Percentiles rank a stretch among this genome's conserved stretches.
phyloP scores from a whole-genome alignment of 768 basidiomycete species.

The Trametes cubensis region DNA sequence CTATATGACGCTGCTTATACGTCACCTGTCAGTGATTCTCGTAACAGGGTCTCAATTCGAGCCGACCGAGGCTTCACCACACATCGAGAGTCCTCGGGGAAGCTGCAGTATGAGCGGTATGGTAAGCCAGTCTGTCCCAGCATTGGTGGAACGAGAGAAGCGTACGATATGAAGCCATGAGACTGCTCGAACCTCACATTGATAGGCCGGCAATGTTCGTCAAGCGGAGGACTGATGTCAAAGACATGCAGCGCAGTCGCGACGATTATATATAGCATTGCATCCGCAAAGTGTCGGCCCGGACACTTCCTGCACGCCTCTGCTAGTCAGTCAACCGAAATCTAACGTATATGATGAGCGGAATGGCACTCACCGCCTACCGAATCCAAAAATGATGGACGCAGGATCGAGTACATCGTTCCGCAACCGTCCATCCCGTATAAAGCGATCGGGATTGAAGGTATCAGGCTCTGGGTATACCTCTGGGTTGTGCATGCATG shows the following conservation, averaged over 20 bases:
- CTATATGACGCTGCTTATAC: too few species aligned
- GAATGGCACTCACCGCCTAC: constrained; percentile 16
- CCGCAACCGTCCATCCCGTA: constrained; percentile 59
- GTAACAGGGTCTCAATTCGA: neutral
- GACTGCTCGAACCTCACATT: neutral
- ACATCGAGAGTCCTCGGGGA: constrained; percentile 11
- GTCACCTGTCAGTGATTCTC: too few species aligned
- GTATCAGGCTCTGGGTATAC: constrained; percentile 86
- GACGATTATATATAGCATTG: constrained; percentile 18
- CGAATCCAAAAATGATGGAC: constrained; percentile 32
- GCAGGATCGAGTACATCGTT: constrained; percentile 39
- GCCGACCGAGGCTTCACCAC: constrained; percentile 7
- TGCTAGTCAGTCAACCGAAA: too few species aligned
- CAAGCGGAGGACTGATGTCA: constrained; percentile 20
- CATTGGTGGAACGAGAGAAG: too few species aligned
- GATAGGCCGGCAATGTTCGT: constrained; percentile 12
- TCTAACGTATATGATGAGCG: too few species aligned
- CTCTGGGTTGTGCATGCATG: constrained; percentile 81
- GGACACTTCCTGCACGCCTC: constrained; percentile 19
- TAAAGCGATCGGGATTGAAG: constrained; percentile 81
- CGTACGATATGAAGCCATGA: constrained; percentile 12
- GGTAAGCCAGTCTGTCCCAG: too few species aligned
- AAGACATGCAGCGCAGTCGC: constrained; percentile 23
- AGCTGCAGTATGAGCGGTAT: neutral
- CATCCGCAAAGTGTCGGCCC: constrained; percentile 19